These are phyloP conservation scores for Calocybe gangraenosa DNA, from an alignment of 768 basidiomycete genomes.

Conservation along the genomic window DNA sequence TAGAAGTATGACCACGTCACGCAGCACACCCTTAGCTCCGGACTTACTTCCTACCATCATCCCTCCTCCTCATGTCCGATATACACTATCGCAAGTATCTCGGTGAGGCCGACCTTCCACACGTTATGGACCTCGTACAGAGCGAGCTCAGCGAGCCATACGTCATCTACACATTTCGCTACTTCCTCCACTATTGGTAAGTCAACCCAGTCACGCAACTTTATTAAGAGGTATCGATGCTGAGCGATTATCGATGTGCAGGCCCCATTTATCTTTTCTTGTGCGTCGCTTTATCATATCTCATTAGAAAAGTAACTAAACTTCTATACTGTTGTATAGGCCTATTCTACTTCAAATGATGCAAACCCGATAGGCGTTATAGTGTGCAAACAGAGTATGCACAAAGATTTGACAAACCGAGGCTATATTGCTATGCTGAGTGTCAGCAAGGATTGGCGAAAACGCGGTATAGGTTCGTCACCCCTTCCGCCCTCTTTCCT, in stretches of 20 bases:
- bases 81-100: slow-evolving; percentile 70
- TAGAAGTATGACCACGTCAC: too few species aligned
- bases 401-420: slow-evolving; percentile 68
- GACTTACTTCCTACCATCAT: slow-evolving; percentile 12
- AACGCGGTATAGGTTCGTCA: slow-evolving; percentile 86
- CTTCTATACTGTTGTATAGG: slow-evolving; percentile 30
- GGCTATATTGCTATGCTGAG: slow-evolving; percentile 99
- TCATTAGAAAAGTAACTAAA: background rate
- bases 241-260: slow-evolving; percentile 26
- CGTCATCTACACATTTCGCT: slow-evolving; percentile 94
- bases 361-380: slow-evolving; percentile 82
- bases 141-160: slow-evolving; percentile 94
- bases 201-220: slow-evolving; percentile 36
- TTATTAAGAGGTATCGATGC: slow-evolving; percentile 11
- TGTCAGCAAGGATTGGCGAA: slow-evolving; percentile 77
- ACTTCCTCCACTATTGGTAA: slow-evolving; percentile 95
- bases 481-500: slow-evolving; percentile 27
- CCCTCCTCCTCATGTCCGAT: slow-evolving; percentile 23
- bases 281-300: slow-evolving; percentile 30
- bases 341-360: slow-evolving; percentile 44
- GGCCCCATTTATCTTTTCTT: slow-evolving; percentile 88
- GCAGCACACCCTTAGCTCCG: too few species aligned
- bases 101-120: slow-evolving; percentile 74
- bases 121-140: slow-evolving; percentile 85
- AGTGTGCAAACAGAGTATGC: slow-evolving; percentile 95